Conservation (phyloP, 2,329 filamentous ascomycete genomes). For the Drechslerella coelobrocha region DNA sequence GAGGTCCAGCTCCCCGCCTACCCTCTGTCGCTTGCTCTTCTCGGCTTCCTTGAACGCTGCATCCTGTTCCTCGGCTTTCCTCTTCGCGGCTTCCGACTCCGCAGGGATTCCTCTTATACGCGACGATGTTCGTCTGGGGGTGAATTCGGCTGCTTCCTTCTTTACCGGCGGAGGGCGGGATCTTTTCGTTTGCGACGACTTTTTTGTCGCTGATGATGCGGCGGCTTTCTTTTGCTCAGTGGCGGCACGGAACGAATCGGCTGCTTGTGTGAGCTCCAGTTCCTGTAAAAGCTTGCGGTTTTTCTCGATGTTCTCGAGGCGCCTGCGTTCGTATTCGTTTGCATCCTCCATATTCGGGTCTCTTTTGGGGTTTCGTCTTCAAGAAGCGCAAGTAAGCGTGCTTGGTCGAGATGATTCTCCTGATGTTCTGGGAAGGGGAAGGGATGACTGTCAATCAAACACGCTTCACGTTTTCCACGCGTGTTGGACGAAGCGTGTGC, state of each 20-base stretch:
- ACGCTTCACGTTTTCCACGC: background rate
- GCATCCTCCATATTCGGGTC: conserved; percentile 14
- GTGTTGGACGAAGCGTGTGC: background rate
- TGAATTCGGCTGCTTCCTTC: conserved; percentile 65
- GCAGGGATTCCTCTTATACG: conserved; percentile 69
- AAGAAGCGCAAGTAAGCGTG: background rate
- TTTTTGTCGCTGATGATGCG: conserved; percentile 8
- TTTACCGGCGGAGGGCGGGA: conserved; percentile 64
- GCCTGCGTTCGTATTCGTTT: conserved; percentile 56
- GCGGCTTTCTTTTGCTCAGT: conserved; percentile 39
- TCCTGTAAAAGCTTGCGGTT: conserved; percentile 56
- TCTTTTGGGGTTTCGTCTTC: background rate
- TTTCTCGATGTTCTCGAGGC: conserved; percentile 56
- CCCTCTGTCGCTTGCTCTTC: conserved; percentile 68
- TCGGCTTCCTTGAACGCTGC: conserved; percentile 66
- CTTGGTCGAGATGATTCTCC: background rate
- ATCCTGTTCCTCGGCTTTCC: conserved; percentile 72
- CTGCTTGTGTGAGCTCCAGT: conserved; percentile 54
- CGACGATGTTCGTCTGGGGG: conserved; percentile 68
- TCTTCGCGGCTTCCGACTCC: conserved; percentile 71
- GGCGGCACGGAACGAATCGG: conserved; percentile 45
- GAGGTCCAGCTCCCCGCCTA: conserved; percentile 72
- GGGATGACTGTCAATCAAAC: conserved; percentile 13
- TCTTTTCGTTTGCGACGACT: conserved; percentile 52
- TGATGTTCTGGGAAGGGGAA: background rate